Conservation (phyloP, 345 rosid genomes). For the Syzygium grande region DNA sequence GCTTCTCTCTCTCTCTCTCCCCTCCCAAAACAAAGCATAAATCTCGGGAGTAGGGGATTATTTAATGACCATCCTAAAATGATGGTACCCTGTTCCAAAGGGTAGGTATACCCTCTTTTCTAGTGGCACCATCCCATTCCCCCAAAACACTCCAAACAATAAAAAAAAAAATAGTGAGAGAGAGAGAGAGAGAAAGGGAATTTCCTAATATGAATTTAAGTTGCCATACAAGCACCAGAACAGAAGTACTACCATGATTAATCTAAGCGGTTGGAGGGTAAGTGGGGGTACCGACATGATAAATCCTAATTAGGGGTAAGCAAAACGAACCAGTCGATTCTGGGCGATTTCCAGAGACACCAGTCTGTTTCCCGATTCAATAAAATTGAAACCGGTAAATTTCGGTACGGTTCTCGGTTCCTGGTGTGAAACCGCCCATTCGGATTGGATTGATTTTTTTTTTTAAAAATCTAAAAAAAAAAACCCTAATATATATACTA, state of each 20-base stretch:
- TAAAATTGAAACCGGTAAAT: no score
- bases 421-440: no score
- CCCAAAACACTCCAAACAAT: not conserved
- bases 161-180: no score
- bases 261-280: not conserved
- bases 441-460: no score
- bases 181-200: not conserved
- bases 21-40: not conserved
- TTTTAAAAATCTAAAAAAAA: no score
- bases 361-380: no score
- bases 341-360: no score
- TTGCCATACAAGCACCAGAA: not conserved
- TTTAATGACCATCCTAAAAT: not conserved
- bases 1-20: not conserved
- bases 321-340: no score
- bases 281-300: not conserved
- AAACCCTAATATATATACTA: no score
- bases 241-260: not conserved
- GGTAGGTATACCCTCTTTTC: slow-evolving; percentile 7
- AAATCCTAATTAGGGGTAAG: not conserved
- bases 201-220: not conserved
- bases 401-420: no score
- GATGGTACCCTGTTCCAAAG: slow-evolving; percentile 2
- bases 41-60: not conserved
- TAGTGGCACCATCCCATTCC: not conserved